Conservation (phyloP, 345 rosid genomes). For the Salix dunnii region DNA sequence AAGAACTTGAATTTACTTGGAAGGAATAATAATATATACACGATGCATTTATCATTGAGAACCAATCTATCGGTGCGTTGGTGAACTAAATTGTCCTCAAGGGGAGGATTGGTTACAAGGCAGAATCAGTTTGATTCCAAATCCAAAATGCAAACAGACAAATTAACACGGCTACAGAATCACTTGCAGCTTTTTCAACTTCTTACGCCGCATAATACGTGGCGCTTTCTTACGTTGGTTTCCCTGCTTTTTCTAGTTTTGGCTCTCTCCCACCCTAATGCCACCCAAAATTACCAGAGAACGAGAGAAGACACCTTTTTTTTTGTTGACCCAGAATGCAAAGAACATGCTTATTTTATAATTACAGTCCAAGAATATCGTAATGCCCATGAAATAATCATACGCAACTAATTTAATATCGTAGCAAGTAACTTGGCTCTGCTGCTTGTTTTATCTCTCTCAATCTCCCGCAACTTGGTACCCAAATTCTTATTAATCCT, state of each 20-base stretch:
- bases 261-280: background rate
- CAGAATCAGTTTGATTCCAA: slow-evolving; percentile 39
- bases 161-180: slow-evolving; percentile 24
- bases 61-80: slow-evolving; percentile 11
- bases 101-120: background rate
- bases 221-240: slow-evolving; percentile 43
- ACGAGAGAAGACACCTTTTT: slow-evolving; percentile 8
- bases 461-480: background rate
- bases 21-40: background rate
- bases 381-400: background rate
- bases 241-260: slow-evolving; percentile 12
- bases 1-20: too few species aligned
- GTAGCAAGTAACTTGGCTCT: background rate
- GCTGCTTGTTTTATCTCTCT: background rate
- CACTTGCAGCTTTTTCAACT: slow-evolving; percentile 29
- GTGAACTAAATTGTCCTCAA: slow-evolving; percentile 19
- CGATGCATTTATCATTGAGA: background rate
- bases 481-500: background rate
- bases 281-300: slow-evolving; percentile 15
- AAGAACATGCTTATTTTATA: background rate
- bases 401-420: background rate
- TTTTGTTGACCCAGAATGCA: background rate
- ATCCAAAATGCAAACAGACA: slow-evolving; percentile 43
- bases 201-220: slow-evolving; percentile 46
- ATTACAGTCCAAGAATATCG: background rate